Base-by-base conservation (phyloP, 805 yeast species). In the Metschnikowia gruessii region DNA sequence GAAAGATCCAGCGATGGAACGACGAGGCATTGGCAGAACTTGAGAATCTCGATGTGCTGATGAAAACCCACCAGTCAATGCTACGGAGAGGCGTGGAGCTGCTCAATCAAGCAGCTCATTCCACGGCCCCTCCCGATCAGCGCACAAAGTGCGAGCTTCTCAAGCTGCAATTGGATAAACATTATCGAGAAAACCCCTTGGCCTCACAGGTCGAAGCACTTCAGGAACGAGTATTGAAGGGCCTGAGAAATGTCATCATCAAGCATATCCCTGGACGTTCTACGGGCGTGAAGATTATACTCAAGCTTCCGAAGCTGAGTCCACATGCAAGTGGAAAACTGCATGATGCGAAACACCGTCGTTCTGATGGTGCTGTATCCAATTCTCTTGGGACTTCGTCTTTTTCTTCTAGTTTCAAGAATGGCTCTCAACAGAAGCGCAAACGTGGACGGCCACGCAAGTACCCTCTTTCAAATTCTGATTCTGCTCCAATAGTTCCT, bases 161-260 rank as follows among this genome's bases (percentile, higher is more conserved):
- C 13, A 53, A 70, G 32, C 54, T 56, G 32, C 66, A 67, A 48
- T 58, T 72, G 18, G 60, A 51, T 22, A 49, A 58, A 6, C 76
- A 72, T 50, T 72, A 72, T 49, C 50, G 54, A 15, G 55, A 60
- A 32, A 49, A 66, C 40, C 76, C 76, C 2, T 57, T 71, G 30
- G 46, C 50, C 3, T 70, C 75, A 7, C 75, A 69, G 46, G 57
- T 53, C 15, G 75, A 70, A 46, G 74, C 75, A 2, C 54, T 68
- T 30, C 69, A 64, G 38, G 58, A 57, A 41, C 48, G 55, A 7
- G 50, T 51, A 11, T 34, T 54, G 34, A 34, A 48, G 19, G 46
- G 50, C 13, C 55, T 37, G 53, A 46, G 52, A 12, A 43, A 41
- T 11, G 56, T 51, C 35, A 46, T 51, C 31, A 49, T 51, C 36